Evolutionary conservation across 2,329 filamentous ascomycete genomes (phyloP), one percentile per base, ranked within the genome.

Genomic region (Fusarium succisae): DNA sequence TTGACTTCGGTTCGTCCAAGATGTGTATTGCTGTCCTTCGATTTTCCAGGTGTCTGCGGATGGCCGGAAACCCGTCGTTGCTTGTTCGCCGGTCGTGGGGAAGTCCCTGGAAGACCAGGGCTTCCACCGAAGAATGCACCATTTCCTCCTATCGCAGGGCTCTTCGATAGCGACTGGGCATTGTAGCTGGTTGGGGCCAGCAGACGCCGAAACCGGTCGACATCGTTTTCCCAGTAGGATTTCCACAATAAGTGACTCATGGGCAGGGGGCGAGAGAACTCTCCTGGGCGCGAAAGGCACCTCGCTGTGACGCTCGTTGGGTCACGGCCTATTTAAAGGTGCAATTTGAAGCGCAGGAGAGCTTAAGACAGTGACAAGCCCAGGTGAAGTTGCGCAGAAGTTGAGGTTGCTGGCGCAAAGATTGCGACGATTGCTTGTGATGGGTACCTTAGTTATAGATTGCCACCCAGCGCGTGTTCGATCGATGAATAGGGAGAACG

Each of bases 181-280:
- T 86, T 88, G 82, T 88, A 88, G 81, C 88, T 87, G 84, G 92
- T 88, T 83, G 90, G 91, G 81, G 92, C 92, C 89, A 99, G 89
- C 81, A 97, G 90, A 87, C 92, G 93, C 86, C 93, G 93, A 89
- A 99, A 98, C 82, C 87, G 91, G 83, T 97, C 95, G 91, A 98
- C 93, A 91, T 99, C 95, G 89, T 98, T 94, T 91, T 98, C 93
- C 88, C 97, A 93, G 83, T 96, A 98, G 83, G 91, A 94, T 89
- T 95, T 95, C 96, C 96, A 98, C 84, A 99, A 91, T 90, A 93
- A 90, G 87, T 95, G 93, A 92, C 94, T 98, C 96, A 98, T 96
- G 91, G 91, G 82, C 79, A 74, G 74, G 76, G 66, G 79, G 70
- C 58, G 44, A 69, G 67, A 63, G 45, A 41, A 77, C 77, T 81